Evolutionary conservation across 2,329 filamentous ascomycete genomes (phyloP), one percentile per base, ranked within the genome.

Genomic region (Xylariales sp.): DNA sequence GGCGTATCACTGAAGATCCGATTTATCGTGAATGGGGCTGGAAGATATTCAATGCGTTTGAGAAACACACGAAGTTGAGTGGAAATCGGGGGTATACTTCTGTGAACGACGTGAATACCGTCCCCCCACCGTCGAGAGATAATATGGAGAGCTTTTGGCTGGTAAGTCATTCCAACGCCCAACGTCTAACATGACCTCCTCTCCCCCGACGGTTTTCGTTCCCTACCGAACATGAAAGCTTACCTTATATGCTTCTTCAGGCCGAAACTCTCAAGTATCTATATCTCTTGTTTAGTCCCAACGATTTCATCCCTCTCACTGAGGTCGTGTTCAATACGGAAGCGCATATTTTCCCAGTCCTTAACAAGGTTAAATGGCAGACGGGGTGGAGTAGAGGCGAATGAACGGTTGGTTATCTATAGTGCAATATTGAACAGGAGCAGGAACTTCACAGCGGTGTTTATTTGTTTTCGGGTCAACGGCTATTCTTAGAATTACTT

Each of bases 11-110:
- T 0, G 93, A 91, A 34, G 93, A 98, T 69, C 85, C 87, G 30
- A 89, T 89, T 69, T 98, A 98, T 80, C 87, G 95, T 30, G 89
- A 97, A 74, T 97, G 94, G 94, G 95, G 95, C 9, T 98, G 95
- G 95, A 90, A 97, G 75, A 97, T 98, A 89, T 98, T 98, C 82
- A 89, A 93, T 77, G 89, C 90, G 0, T 98, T 97, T 77, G 84
- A 94, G 78, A 90, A 92, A 74, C 87, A 75, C 50, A 73, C 73
- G 1, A 72, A 68, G 28, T 7, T 71, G 2, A 46, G 62, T 36
- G 52, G 61, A 49, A 55, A 32, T 1, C 43, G 48, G 16, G 54
- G 73, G 1, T 75, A 74, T 43, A 71, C 71, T 28, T 74, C 71
- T 9, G 41, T 75, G 7, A 63, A 70, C 28, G 62, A 75, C 53